Percentiles rank a stretch among this genome's conserved stretches.
Evolutionary conservation across 2,329 filamentous ascomycete species (phyloP).

Genomic region (Diaporthe caulivora): DNA sequence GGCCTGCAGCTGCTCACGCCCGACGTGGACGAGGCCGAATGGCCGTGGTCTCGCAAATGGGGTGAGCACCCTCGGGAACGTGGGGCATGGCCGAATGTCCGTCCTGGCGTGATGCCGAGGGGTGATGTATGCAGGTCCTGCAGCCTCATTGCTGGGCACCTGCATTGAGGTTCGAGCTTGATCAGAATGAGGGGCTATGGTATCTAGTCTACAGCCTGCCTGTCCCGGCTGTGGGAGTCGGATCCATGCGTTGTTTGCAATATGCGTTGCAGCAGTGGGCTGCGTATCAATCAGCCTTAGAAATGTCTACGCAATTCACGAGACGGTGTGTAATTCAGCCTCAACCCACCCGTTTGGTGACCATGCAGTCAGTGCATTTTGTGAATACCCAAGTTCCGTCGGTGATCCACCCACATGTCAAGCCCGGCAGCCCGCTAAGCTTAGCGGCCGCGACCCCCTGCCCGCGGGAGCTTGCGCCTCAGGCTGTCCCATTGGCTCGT

Average conservation of each 20-base stretch:
- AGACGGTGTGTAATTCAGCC: background rate
- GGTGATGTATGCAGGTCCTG: slow-evolving; percentile 5
- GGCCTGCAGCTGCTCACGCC: slow-evolving; percentile 6
- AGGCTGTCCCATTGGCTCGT: slow-evolving; percentile 24
- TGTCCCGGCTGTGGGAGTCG: no score
- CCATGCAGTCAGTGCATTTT: background rate
- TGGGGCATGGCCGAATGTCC: slow-evolving; percentile 21
- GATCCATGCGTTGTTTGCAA: no score
- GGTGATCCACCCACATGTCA: slow-evolving; percentile 1
- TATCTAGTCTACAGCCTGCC: no score
- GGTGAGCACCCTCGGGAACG: slow-evolving; percentile 27
- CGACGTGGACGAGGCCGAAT: background rate
- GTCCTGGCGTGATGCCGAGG: slow-evolving; percentile 23
- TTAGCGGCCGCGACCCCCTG: slow-evolving; percentile 26
- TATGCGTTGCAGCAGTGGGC: background rate
- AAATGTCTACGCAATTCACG: background rate
- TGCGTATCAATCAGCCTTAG: background rate
- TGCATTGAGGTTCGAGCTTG: background rate
- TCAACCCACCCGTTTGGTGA: background rate
- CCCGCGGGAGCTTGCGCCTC: background rate
- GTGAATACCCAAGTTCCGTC: background rate
- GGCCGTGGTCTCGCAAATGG: slow-evolving; percentile 4
- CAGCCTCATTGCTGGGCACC: slow-evolving; percentile 9
- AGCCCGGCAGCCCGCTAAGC: slow-evolving; percentile 15
- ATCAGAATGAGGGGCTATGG: no score